Evolutionary conservation across 257 asterid genomes (phyloP).

Genomic region (Salvia hispanica): DNA sequence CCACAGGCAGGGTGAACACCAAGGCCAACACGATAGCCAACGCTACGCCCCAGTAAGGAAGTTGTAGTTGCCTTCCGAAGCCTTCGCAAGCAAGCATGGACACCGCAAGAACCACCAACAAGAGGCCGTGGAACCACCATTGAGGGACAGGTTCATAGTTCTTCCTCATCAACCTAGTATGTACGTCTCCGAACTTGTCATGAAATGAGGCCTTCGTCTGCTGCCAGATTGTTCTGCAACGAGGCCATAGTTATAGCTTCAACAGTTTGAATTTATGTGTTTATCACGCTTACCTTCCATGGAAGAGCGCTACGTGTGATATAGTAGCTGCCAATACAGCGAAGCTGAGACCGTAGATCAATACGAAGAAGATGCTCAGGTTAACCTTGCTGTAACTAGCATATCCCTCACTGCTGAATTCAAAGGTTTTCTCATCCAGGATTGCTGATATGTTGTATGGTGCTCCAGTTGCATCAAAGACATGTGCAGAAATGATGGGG

Average conservation of each 20-base stretch:
- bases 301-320: conserved; percentile 65
- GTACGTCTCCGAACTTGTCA: conserved; percentile 62
- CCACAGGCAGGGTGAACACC: conserved; percentile 66
- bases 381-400: conserved; percentile 57
- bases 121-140: conserved; percentile 65
- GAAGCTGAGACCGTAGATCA: conserved; percentile 58
- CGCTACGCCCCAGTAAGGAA: conserved; percentile 70
- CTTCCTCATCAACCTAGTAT: conserved; percentile 68
- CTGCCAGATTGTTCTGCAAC: conserved; percentile 55
- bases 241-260: not conserved
- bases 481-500: conserved; percentile 59
- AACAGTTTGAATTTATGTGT: not conserved
- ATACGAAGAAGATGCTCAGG: conserved; percentile 55
- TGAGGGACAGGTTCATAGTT: conserved; percentile 71
- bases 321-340: conserved; percentile 61
- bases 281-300: conserved; percentile 67
- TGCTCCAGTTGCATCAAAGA: conserved; percentile 54
- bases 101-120: conserved; percentile 40
- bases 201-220: conserved; percentile 59
- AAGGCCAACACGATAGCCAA: conserved; percentile 55
- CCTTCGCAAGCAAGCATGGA: conserved; percentile 59
- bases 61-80: conserved; percentile 57
- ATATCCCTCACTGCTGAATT: conserved; percentile 49
- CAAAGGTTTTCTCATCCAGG: conserved; percentile 42
- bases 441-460: conserved; percentile 51